phyloP scores from a whole-genome alignment of 2,329 filamentous ascomycete genomes.

The Orbilia oligospora region DNA sequence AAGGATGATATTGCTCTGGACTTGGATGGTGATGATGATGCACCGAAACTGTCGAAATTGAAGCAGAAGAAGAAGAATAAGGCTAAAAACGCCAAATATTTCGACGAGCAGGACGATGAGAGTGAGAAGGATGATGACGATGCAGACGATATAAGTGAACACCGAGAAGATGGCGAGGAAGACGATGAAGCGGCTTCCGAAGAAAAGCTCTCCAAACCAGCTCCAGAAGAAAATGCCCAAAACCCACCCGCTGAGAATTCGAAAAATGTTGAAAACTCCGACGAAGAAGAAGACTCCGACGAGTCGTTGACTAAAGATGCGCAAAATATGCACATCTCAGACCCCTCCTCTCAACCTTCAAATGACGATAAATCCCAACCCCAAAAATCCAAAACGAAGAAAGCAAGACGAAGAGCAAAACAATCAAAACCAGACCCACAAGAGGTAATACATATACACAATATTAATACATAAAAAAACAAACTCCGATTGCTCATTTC shows the following conservation, averaged over 20 bases:
- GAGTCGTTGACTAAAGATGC: slow-evolving; percentile 35
- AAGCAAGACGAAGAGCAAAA: slow-evolving; percentile 47
- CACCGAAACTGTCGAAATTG: slow-evolving; percentile 28
- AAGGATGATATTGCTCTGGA: slow-evolving; percentile 79
- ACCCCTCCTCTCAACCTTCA: slow-evolving; percentile 1
- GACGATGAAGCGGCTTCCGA: slow-evolving; percentile 35
- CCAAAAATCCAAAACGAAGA: slow-evolving; percentile 35
- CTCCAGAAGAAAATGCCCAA: not conserved
- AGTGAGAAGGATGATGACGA: slow-evolving; percentile 64
- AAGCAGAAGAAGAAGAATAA: slow-evolving; percentile 47
- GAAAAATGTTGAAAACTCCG: slow-evolving; percentile 58
- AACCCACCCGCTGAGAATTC: not conserved
- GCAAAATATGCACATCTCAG: slow-evolving; percentile 30
- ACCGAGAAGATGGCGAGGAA: slow-evolving; percentile 64
- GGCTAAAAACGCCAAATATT: slow-evolving; percentile 58
- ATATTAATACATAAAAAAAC: not conserved
- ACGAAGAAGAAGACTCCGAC: slow-evolving; percentile 33
- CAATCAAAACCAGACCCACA: slow-evolving; percentile 38
- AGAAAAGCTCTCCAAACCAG: slow-evolving; percentile 18
- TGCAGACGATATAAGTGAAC: slow-evolving; percentile 35
- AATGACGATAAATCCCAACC: slow-evolving; percentile 31
- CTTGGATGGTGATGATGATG: slow-evolving; percentile 65
- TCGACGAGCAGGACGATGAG: slow-evolving; percentile 46
- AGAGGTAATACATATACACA: slow-evolving; percentile 32
- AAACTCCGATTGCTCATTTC: not conserved